Conservation (phyloP, 2,329 filamentous ascomycete species). For the Xylariaceae sp. region DNA sequence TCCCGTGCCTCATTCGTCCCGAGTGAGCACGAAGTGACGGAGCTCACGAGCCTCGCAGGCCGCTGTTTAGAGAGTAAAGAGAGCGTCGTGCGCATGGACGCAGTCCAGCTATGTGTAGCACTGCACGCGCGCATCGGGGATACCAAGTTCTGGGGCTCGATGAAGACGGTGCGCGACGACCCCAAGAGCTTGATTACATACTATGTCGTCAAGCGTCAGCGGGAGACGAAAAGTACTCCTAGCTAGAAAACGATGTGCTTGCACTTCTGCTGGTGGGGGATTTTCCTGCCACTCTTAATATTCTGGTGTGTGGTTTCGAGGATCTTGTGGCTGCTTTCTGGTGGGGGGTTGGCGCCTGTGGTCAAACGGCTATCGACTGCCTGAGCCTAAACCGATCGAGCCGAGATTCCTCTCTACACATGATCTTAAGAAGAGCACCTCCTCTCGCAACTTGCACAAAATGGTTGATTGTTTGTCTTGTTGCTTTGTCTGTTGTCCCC, state of each 20-base stretch:
- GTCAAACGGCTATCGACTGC: not conserved
- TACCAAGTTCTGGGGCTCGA: constrained; percentile 59
- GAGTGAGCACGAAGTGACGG: constrained; percentile 45
- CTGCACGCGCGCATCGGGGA: constrained; percentile 60
- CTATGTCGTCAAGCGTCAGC: constrained; percentile 68
- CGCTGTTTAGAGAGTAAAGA: constrained; percentile 55
- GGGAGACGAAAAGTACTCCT: constrained; percentile 37
- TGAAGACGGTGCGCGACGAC: constrained; percentile 62
- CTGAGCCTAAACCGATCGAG: not conserved
- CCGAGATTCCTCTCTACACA: too few species aligned
- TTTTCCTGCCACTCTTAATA: not conserved
- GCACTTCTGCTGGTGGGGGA: constrained; percentile 7
- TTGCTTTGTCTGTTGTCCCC: not conserved
- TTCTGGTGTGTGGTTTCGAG: constrained; percentile 3
- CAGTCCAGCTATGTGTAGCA: constrained; percentile 72
- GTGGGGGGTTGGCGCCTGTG: not conserved
- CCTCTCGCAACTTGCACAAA: not conserved
- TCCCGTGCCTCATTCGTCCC: constrained; percentile 44
- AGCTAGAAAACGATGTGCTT: constrained; percentile 14
- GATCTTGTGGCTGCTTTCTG: not conserved
- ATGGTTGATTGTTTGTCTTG: not conserved
- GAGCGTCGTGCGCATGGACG: constrained; percentile 63
- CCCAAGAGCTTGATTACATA: constrained; percentile 74
- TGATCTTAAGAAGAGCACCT: too few species aligned
- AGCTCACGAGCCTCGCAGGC: constrained; percentile 46